These are phyloP conservation scores for Phytopythium mirpurense DNA, from an alignment of 352 stramenopile species.

Conservation along the genomic window DNA sequence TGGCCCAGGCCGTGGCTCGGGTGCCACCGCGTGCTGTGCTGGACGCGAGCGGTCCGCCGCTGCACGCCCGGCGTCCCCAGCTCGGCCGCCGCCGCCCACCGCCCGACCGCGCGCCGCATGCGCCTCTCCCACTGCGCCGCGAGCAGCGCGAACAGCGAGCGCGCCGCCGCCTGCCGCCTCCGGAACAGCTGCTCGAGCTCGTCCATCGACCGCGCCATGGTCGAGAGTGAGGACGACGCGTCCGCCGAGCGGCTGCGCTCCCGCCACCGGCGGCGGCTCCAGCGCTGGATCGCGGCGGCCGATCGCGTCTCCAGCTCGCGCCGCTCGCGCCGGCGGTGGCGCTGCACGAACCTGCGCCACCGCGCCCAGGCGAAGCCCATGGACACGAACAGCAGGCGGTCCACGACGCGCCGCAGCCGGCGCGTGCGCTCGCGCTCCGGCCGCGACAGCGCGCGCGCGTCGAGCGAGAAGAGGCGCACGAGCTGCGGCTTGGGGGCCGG, in stretches of 20 bases:
- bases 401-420: conserved; percentile 40
- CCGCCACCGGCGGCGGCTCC: conserved; percentile 26
- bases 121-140: conserved; percentile 22
- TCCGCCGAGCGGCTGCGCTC: conserved; percentile 10
- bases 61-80: conserved; percentile 2
- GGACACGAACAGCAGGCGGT: conserved; percentile 61
- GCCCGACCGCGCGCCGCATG: conserved; percentile 18
- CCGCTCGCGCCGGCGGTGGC: conserved; percentile 30
- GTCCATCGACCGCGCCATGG: conserved; percentile 21
- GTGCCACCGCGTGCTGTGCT: conserved; percentile 38
- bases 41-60: conserved; percentile 11
- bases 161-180: conserved; percentile 31
- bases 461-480: conserved; percentile 49
- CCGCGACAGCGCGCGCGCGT: conserved; percentile 34
- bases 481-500: background rate
- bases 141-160: conserved; percentile 42
- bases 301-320: conserved; percentile 14
- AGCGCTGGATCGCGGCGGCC: conserved; percentile 32
- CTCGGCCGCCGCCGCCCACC: conserved; percentile 22
- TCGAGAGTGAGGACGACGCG: background rate
- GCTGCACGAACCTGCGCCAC: conserved; percentile 39
- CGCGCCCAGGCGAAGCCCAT: conserved; percentile 53
- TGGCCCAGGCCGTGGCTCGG: conserved; percentile 57
- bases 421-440: conserved; percentile 28
- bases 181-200: conserved; percentile 35